A percentile compares a stretch with the other conserved stretches of the same genome.
These are phyloP conservation scores for Aspergillus ruber DNA, from an alignment of 2,329 filamentous ascomycete species.

Conservation along the genomic window DNA sequence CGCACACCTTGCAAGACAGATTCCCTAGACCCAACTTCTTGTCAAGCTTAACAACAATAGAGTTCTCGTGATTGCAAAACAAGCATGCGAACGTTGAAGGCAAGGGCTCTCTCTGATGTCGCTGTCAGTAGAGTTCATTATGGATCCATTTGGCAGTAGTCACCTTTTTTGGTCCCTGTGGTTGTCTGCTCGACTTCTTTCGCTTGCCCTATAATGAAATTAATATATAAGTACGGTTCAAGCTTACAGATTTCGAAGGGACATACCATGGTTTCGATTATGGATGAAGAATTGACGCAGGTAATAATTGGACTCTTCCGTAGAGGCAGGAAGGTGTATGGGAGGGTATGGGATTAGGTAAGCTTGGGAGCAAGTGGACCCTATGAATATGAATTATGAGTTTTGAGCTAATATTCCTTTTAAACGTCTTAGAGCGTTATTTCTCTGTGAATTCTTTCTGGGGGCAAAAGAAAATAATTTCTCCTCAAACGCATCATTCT, in stretches of 20 bases:
- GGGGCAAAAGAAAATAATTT: no score
- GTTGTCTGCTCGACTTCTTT: conserved; percentile 77
- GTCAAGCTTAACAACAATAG: conserved; percentile 83
- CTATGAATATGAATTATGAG: no score
- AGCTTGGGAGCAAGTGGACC: no score
- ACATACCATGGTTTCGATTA: conserved; percentile 5
- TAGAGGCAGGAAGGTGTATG: neutral
- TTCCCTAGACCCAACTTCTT: conserved; percentile 85
- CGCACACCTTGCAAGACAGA: conserved; percentile 85
- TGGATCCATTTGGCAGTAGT: conserved; percentile 8
- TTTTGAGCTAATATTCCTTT: no score
- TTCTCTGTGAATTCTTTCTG: no score
- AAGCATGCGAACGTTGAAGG: conserved; percentile 84
- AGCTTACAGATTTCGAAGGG: neutral
- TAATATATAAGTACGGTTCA: neutral
- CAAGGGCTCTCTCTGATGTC: conserved; percentile 39
- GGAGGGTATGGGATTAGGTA: neutral
- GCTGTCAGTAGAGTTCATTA: conserved; percentile 7
- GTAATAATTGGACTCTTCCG: neutral
- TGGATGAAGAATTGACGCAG: neutral
- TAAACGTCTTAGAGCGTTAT: no score
- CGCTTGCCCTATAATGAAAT: conserved; percentile 66
- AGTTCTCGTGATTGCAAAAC: conserved; percentile 97
- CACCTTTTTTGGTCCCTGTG: conserved; percentile 76
- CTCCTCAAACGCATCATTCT: no score